Evolutionary conservation across 805 yeast genomes (phyloP).

Genomic region (Kockiozyma suomiensis): DNA sequence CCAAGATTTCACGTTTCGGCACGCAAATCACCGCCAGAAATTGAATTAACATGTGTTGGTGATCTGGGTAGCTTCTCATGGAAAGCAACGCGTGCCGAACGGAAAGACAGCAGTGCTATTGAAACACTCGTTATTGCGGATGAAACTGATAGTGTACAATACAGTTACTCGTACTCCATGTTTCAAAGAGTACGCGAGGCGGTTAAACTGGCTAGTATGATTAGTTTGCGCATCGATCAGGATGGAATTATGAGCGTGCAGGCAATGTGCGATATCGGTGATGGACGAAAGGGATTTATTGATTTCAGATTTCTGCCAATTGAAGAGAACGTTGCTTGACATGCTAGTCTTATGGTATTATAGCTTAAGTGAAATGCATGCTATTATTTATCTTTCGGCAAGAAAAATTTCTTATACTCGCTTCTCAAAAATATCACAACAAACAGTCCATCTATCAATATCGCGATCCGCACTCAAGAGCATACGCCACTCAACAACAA

Average conservation of each 20-base stretch:
- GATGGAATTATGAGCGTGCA: slow-evolving; percentile 35
- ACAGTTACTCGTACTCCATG: slow-evolving; percentile 11
- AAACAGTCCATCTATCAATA: not conserved
- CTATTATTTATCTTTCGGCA: no score
- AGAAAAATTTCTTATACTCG: no score
- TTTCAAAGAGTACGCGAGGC: slow-evolving; percentile 32
- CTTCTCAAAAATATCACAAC: not conserved
- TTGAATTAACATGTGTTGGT: slow-evolving; percentile 13
- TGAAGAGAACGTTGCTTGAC: slow-evolving; percentile 11
- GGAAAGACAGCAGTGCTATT: slow-evolving; percentile 15
- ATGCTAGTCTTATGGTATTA: no score
- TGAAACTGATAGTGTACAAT: not conserved
- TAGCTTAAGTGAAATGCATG: no score
- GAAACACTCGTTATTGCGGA: slow-evolving; percentile 15
- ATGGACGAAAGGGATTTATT: slow-evolving; percentile 32
- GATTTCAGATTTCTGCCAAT: slow-evolving; percentile 35
- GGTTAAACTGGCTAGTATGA: slow-evolving; percentile 31
- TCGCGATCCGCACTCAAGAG: not conserved
- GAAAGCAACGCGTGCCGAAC: slow-evolving; percentile 2
- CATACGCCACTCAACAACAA: slow-evolving; percentile 1
- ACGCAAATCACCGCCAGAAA: not conserved
- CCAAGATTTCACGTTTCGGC: slow-evolving; percentile 6
- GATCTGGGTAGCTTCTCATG: slow-evolving; percentile 27
- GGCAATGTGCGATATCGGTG: slow-evolving; percentile 36
- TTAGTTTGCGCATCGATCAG: slow-evolving; percentile 29